Evolutionary conservation across 257 asterid genomes (phyloP).

Genomic region (Gentiana straminea): DNA sequence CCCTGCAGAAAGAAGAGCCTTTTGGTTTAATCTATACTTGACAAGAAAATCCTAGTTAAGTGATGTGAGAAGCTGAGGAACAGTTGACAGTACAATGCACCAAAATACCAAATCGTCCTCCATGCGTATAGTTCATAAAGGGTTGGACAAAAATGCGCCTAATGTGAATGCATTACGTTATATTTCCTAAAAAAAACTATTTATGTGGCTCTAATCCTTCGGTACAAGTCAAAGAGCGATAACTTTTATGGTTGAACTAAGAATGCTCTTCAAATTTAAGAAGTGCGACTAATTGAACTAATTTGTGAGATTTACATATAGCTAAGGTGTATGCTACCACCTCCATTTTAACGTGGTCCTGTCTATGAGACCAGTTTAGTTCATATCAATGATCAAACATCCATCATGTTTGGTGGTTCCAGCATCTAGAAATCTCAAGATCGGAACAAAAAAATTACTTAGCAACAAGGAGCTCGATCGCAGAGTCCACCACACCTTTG

Average conservation of each 20-base stretch:
- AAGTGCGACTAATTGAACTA: too few relatives aligned
- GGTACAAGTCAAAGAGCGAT: too few relatives aligned
- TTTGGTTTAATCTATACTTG: not conserved
- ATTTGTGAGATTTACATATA: too few relatives aligned
- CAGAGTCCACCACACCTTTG: slow-evolving; percentile 48
- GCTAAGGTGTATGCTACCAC: not conserved
- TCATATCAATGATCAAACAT: not conserved
- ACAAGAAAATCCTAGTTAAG: not conserved
- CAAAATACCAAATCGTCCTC: not conserved
- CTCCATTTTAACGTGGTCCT: not conserved
- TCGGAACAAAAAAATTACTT: slow-evolving; percentile 1
- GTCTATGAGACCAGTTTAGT: not conserved
- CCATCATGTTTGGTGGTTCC: not conserved
- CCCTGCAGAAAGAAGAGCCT: slow-evolving; percentile 32
- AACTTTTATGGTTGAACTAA: too few relatives aligned
- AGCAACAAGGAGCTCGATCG: slow-evolving; percentile 1
- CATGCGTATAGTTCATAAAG: too few relatives aligned
- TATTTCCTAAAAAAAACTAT: too few relatives aligned
- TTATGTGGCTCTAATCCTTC: too few relatives aligned
- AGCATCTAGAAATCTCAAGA: slow-evolving; percentile 4
- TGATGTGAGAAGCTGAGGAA: not conserved
- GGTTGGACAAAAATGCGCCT: too few relatives aligned
- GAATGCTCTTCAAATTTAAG: too few relatives aligned
- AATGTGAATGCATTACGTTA: too few relatives aligned
- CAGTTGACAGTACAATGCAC: not conserved